Conservation (phyloP, 257 asterid genomes). For the Solanum infundibuliforme region DNA sequence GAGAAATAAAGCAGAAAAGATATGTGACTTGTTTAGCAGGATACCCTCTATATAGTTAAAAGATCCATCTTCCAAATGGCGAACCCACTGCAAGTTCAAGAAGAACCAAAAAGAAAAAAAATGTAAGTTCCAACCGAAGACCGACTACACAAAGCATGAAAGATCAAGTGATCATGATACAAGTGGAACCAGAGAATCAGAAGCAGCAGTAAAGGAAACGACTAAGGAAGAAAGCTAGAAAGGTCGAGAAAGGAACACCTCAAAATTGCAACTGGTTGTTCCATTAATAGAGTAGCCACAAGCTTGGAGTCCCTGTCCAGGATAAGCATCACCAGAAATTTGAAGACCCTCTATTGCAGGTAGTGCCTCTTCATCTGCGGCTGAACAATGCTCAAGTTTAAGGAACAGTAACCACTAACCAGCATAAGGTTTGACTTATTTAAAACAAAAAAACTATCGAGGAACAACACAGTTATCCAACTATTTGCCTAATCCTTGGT, state of each 20-base stretch:
- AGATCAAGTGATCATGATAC: conserved; percentile 3
- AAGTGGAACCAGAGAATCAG: neutral
- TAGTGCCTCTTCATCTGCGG: conserved; percentile 61
- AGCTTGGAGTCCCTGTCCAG: conserved; percentile 87
- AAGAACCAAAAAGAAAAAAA: conserved; percentile 1
- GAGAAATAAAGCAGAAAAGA: conserved; percentile 1
- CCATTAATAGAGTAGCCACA: conserved; percentile 89
- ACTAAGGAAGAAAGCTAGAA: neutral
- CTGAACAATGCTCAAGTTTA: conserved; percentile 4
- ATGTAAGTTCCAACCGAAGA: conserved; percentile 1
- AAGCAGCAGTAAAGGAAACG: neutral
- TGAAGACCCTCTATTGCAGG: conserved; percentile 96
- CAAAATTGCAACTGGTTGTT: conserved; percentile 97
- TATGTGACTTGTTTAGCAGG: neutral
- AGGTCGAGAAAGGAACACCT: conserved; percentile 33
- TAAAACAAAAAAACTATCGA: neutral
- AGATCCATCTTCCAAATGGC: conserved; percentile 93
- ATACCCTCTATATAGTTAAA: conserved; percentile 82
- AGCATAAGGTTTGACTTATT: neutral
- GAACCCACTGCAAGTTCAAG: conserved; percentile 85
- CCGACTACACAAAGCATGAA: conserved; percentile 7
- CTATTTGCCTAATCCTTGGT: neutral
- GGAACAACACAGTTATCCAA: neutral
- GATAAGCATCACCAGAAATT: conserved; percentile 92
- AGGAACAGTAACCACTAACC: neutral